Conservation (phyloP, 768 basidiomycete species). For the Serendipita sp. region DNA sequence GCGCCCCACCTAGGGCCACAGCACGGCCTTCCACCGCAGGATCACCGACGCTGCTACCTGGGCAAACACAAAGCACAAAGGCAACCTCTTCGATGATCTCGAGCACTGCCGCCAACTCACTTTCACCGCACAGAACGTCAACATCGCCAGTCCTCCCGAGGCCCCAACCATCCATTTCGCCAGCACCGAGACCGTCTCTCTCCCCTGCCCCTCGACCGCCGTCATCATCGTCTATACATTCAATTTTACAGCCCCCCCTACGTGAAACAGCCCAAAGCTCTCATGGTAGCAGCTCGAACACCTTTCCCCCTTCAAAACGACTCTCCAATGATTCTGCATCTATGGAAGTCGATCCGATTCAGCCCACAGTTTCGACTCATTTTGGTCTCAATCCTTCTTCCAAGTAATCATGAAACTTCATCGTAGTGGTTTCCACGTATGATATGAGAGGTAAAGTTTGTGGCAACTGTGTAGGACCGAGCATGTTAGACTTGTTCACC, state of each 20-base stretch:
- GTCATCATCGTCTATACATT: neutral
- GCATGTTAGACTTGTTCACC: too few species aligned
- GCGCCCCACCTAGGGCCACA: neutral
- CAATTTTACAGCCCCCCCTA: neutral
- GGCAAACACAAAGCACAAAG: too few species aligned
- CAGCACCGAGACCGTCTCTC: neutral
- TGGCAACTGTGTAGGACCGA: too few species aligned
- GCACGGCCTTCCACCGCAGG: neutral
- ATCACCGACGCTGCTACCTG: neutral
- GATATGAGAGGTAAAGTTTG: too few species aligned
- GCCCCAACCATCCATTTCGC: neutral
- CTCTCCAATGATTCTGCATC: neutral
- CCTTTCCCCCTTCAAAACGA: neutral
- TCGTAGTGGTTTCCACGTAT: too few species aligned
- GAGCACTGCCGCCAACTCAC: too few species aligned
- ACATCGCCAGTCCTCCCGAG: constrained; percentile 1
- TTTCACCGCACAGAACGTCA: neutral
- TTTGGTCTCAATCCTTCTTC: too few species aligned
- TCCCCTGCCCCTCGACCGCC: neutral
- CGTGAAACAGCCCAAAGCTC: neutral
- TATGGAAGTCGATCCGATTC: neutral
- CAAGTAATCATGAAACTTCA: too few species aligned
- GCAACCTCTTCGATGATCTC: too few species aligned
- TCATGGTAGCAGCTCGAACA: neutral
- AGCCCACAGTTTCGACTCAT: too few species aligned